Base-by-base conservation (phyloP, 1,284 basidiomycete species). In the Ceratobasidium sp. region DNA sequence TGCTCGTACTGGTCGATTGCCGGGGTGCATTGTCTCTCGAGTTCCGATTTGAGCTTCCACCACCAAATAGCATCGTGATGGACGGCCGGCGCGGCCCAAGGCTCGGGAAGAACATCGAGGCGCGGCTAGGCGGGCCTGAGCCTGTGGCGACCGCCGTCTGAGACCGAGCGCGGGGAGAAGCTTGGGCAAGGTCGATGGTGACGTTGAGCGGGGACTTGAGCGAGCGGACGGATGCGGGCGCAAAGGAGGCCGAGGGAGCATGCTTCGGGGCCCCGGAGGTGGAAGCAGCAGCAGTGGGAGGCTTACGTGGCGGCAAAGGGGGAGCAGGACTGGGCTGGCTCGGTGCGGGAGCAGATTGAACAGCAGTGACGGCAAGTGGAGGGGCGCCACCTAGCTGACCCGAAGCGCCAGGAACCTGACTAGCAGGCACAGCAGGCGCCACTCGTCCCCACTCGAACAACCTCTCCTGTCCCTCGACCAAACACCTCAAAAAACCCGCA, bases 401-500 rank as follows among this genome's bases (percentile, higher is more conserved):
- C 4, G 51, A 8, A 6, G 51, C 24, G 8, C 16, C 51, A 14
- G 51, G 24, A 24, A 29, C 51, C n/a, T n/a, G n/a, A 19, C 48
- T 49, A 19, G 54, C 8, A 6, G 31, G 22, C 7, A 8, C 31
- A 16, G 56, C 16, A 3, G 68, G 56, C 41, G 34, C 54, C 41
- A 56, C 31, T 8, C 66, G 51, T 22, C 53, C 68, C 68, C 68
- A 72, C 56, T 72, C 41, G 43, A 72, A 72, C 41, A 72, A 19
- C 39, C 27, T 51, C 39, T 77, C 85, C 72, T 89, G 85, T 8
- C 86, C 85, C 80, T 94, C 92, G 78, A 92, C 92, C 13, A 95
- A 82, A 24, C 89, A 86, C 73, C 89, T 86, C 77, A 95, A 81
- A 53, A 95, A 81, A 0, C 89, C 85, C n/a, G 92, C 91, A 73